A percentile compares a stretch with the other conserved stretches of the same genome.
These are phyloP conservation scores for Amanita inopinata DNA, from an alignment of 768 basidiomycete genomes.

Conservation along the genomic window DNA sequence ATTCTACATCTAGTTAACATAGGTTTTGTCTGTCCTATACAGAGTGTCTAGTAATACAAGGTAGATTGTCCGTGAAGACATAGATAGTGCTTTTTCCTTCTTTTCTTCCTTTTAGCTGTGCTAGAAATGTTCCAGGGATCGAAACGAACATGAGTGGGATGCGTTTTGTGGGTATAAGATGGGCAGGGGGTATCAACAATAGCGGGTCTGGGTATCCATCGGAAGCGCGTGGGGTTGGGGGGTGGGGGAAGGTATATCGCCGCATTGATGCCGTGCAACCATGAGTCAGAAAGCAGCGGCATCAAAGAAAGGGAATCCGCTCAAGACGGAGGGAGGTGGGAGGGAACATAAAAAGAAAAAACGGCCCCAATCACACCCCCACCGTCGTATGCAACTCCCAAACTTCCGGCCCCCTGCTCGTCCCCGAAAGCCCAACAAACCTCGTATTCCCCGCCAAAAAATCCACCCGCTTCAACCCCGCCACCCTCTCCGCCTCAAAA, in stretches of 20 bases:
- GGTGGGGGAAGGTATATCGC: too few relatives aligned
- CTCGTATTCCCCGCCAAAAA: conserved; percentile 32
- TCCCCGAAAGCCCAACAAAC: conserved; percentile 31
- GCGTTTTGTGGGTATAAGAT: conserved; percentile 2
- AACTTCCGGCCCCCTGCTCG: conserved; percentile 5
- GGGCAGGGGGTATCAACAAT: background rate
- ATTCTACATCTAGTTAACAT: too few relatives aligned
- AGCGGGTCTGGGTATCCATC: background rate
- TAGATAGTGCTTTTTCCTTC: too few relatives aligned
- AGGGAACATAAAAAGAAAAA: background rate
- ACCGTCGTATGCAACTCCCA: conserved; percentile 9
- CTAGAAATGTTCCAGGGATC: too few relatives aligned
- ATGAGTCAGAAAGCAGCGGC: too few relatives aligned
- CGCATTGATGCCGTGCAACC: too few relatives aligned
- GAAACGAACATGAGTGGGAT: too few relatives aligned
- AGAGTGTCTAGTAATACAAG: too few relatives aligned
- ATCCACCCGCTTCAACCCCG: conserved; percentile 46
- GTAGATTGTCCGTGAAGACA: too few relatives aligned
- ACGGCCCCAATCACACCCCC: background rate
- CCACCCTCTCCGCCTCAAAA: conserved; percentile 26
- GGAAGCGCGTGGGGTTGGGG: too few relatives aligned
- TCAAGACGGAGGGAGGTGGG: background rate
- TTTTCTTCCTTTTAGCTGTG: too few relatives aligned
- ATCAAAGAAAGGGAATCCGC: background rate
- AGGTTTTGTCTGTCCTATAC: too few relatives aligned